These are phyloP conservation scores for Rhizopogon rudus DNA, from an alignment of 768 basidiomycete species.

Conservation along the genomic window DNA sequence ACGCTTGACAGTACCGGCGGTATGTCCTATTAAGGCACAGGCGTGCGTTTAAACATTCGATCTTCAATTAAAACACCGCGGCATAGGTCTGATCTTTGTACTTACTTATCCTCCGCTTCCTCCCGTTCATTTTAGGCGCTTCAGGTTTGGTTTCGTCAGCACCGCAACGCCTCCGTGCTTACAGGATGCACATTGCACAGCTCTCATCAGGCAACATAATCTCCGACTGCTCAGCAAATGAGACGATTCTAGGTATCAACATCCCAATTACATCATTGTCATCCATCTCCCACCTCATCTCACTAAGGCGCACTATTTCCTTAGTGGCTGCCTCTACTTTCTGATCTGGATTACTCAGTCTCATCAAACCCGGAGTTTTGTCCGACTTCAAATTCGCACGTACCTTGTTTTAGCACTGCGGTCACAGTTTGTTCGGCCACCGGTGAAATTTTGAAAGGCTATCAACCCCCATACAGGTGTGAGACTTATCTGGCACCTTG, in stretches of 20 bases:
- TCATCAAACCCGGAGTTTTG: not conserved
- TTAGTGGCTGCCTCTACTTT: no score
- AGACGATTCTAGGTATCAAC: not conserved
- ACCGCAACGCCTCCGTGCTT: not conserved
- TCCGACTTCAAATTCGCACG: conserved; percentile 3
- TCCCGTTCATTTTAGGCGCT: not conserved
- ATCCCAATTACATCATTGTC: not conserved
- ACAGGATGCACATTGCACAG: not conserved
- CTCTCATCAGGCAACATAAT: not conserved
- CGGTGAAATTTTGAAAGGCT: not conserved
- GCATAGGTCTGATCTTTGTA: not conserved
- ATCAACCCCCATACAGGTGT: conserved; percentile 1
- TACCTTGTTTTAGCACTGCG: not conserved
- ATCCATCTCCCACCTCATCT: not conserved
- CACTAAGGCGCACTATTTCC: not conserved
- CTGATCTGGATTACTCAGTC: not conserved
- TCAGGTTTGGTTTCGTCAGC: not conserved
- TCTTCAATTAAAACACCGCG: conserved; percentile 18
- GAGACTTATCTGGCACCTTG: not conserved
- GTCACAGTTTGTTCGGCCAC: conserved; percentile 10
- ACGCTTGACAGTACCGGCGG: conserved; percentile 32
- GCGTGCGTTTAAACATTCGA: conserved; percentile 19
- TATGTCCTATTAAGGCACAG: conserved; percentile 26
- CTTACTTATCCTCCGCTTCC: not conserved
- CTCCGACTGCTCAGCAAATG: not conserved